A percentile compares a stretch with the other conserved stretches of the same genome.
Evolutionary conservation across 2,329 filamentous ascomycete genomes (phyloP).

Genomic region (Blumeriella jaapii): DNA sequence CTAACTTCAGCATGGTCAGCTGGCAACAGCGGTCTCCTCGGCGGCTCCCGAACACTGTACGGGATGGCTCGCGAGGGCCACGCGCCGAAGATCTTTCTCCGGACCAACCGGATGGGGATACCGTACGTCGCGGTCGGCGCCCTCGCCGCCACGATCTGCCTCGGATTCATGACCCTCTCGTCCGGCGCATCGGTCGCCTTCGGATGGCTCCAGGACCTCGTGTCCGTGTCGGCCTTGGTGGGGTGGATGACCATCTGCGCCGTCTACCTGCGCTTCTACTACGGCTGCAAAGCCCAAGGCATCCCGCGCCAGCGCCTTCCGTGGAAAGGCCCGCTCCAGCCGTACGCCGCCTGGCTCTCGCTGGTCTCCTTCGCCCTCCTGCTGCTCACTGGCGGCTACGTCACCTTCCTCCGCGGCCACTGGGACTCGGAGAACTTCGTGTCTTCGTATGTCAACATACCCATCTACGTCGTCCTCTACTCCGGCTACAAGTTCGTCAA

Average conservation of each 20-base stretch:
- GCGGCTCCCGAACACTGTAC: slow-evolving; percentile 46
- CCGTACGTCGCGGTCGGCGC: slow-evolving; percentile 37
- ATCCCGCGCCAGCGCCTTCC: slow-evolving; percentile 41
- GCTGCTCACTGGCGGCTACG: slow-evolving; percentile 51
- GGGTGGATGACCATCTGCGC: slow-evolving; percentile 49
- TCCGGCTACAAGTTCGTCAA: slow-evolving; percentile 43
- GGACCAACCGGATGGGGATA: slow-evolving; percentile 45
- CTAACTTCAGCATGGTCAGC: slow-evolving; percentile 61
- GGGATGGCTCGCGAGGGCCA: slow-evolving; percentile 44
- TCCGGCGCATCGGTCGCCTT: slow-evolving; percentile 50
- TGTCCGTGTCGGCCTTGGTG: slow-evolving; percentile 50
- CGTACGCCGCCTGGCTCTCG: slow-evolving; percentile 43
- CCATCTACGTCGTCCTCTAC: slow-evolving; percentile 25
- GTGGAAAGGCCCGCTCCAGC: slow-evolving; percentile 43
- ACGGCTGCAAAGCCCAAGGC: slow-evolving; percentile 43
- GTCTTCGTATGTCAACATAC: slow-evolving; percentile 53
- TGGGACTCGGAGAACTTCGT: slow-evolving; percentile 47
- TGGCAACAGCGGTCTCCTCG: slow-evolving; percentile 54
- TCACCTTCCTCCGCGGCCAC: slow-evolving; percentile 47
- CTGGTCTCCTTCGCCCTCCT: slow-evolving; percentile 40
- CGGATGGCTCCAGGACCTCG: slow-evolving; percentile 52
- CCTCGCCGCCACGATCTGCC: slow-evolving; percentile 32
- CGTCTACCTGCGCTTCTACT: slow-evolving; percentile 46
- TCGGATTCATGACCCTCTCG: slow-evolving; percentile 56
- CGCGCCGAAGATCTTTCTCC: slow-evolving; percentile 41